Evolutionary conservation across 164 flowering plant genomes (phyloP), one percentile per base, ranked within the genome.

Genomic region (Liriodendron chinense): DNA sequence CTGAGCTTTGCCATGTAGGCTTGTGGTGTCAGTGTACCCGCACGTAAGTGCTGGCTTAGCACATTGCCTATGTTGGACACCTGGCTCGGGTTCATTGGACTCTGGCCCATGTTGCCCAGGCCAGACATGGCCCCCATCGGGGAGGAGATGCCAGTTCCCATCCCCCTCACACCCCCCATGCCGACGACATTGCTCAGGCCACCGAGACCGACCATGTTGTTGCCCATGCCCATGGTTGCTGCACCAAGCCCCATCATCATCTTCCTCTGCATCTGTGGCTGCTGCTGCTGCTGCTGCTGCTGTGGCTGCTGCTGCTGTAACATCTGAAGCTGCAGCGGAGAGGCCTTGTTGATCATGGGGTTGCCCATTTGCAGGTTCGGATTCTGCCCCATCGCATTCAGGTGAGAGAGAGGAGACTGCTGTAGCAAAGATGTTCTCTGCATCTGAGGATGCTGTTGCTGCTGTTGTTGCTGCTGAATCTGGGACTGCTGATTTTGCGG

Each of bases 181-280:
- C 88, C 89, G 81, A 89, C 85, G 14, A 83, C 84, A 81, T 78
- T 89, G 48, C 89, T 85, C 25, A 91, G 75, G 50, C 89, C 86
- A 50, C 90, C 88, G 57, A 92, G 85, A 25, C 93, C 91, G 69
- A 85, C 91, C 81, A 89, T 84, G 80, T 80, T 90, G 78, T 82
- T 90, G 65, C 90, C 92, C 85, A 89, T 88, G 71, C 90, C 86
- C 81, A 87, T 78, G 72, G 82, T 83, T 72, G 83, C 70, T 12
- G 59, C 77, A 50, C 93, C 92, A 61, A 87, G 86, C 34, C 90
- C 90, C 87, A 86, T 82, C 89, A 89, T 84, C 87, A 89, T 82
- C 72, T 88, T 92, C 84, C 93, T 87, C 74, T 82, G 92, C 87
- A 84, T 79, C 12, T 70, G 84, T 8, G 50, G 80, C 69, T 76